Evolutionary conservation across 208 protist species (phyloP).

Genomic region (Vickermania spadyakhi): DNA sequence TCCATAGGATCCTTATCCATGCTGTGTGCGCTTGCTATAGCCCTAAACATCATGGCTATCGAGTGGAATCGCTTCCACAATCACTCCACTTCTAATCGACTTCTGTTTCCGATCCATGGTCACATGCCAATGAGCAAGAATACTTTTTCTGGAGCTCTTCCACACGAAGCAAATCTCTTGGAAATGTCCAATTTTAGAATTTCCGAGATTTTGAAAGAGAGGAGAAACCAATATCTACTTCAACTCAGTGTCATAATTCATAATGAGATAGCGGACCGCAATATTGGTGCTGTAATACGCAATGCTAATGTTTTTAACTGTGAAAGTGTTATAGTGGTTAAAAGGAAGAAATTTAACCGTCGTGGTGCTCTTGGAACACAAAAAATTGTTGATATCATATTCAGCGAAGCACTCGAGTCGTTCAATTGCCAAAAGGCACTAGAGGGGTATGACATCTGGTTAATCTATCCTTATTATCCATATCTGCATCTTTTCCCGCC

Average conservation of each 20-base stretch:
- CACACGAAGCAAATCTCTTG: conserved; percentile 52
- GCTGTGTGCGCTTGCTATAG: conserved; percentile 70
- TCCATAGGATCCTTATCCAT: conserved; percentile 80
- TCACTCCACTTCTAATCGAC: background rate
- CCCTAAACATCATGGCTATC: conserved; percentile 7
- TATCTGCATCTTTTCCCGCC: conserved; percentile 34
- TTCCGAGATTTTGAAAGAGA: conserved; percentile 11
- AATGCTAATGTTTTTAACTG: conserved; percentile 82
- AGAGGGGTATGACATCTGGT: conserved; percentile 45
- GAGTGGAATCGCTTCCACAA: background rate
- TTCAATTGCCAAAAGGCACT: conserved; percentile 2
- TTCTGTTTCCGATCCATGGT: conserved; percentile 7
- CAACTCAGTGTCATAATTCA: conserved; percentile 59
- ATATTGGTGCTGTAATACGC: conserved; percentile 73
- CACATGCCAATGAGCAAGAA: conserved; percentile 59
- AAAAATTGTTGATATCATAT: conserved; percentile 30
- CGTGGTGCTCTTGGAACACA: conserved; percentile 70
- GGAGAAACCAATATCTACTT: conserved; percentile 27
- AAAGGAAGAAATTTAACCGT: conserved; percentile 55
- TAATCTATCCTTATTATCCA: conserved; percentile 74
- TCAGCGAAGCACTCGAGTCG: conserved; percentile 3
- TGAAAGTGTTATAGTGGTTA: conserved; percentile 48
- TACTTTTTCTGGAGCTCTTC: background rate
- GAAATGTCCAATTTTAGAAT: conserved; percentile 33
- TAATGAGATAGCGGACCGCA: conserved; percentile 74